phyloP scores from a whole-genome alignment of 768 basidiomycete genomes.

The Agrocybe pediades region DNA sequence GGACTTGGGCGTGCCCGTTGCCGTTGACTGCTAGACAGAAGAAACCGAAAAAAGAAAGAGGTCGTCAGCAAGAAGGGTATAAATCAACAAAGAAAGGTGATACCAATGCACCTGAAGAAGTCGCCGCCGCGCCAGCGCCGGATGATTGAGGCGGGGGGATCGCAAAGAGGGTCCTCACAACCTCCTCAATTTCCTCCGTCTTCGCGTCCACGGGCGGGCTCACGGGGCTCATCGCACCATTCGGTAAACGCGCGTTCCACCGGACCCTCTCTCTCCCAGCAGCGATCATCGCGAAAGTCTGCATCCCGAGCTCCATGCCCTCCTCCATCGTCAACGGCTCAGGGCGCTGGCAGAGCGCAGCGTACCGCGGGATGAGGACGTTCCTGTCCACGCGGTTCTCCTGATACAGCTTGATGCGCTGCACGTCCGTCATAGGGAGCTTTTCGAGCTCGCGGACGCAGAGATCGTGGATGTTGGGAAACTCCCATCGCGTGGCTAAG shows the following conservation, averaged over 20 bases:
- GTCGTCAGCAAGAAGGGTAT: not conserved
- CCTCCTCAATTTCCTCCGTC: slow-evolving; percentile 28
- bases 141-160: slow-evolving; percentile 14
- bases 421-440: slow-evolving; percentile 42
- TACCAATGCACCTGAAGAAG: slow-evolving; percentile 38
- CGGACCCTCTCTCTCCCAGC: slow-evolving; percentile 52
- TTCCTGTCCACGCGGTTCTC: slow-evolving; percentile 46
- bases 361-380: slow-evolving; percentile 54
- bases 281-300: slow-evolving; percentile 54
- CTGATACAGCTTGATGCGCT: slow-evolving; percentile 61
- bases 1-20: no score
- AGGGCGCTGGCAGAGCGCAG: slow-evolving; percentile 49
- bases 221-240: slow-evolving; percentile 36
- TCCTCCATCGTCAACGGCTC: slow-evolving; percentile 56
- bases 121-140: slow-evolving; percentile 5
- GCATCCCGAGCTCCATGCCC: slow-evolving; percentile 55
- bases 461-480: slow-evolving; percentile 50
- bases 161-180: slow-evolving; percentile 32
- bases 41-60: slow-evolving; percentile 11
- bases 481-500: slow-evolving; percentile 58
- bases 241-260: slow-evolving; percentile 26
- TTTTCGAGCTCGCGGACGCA: slow-evolving; percentile 59
- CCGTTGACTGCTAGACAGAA: not conserved
- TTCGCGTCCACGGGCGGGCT: slow-evolving; percentile 27
- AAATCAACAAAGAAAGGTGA: slow-evolving; percentile 13